These are phyloP conservation scores for Rhodotorula sp. DNA, from an alignment of 1,284 basidiomycete species.

Conservation along the genomic window DNA sequence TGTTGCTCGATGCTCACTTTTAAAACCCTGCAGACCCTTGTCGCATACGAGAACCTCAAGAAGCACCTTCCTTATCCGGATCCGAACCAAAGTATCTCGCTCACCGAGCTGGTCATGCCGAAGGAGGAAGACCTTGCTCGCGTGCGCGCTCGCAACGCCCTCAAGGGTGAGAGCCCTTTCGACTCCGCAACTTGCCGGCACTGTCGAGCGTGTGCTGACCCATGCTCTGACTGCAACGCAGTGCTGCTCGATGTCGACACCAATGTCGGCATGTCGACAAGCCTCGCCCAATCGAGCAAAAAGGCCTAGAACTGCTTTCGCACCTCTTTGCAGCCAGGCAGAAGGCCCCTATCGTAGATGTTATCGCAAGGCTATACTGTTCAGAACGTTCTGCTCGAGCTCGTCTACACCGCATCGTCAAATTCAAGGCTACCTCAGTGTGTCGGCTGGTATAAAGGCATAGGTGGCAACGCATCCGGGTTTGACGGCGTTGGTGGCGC, in stretches of 20 bases:
- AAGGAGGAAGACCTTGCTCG: constrained; percentile 78
- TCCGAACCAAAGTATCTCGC: constrained; percentile 41
- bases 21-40: constrained; percentile 84
- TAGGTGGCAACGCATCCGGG: no score
- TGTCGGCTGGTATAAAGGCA: no score
- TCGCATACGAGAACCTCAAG: constrained; percentile 80
- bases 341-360: not conserved
- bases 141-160: constrained; percentile 86
- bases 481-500: no score
- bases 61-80: constrained; percentile 59
- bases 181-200: not conserved
- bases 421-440: no score
- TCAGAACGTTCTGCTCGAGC: no score
- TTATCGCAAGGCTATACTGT: not conserved
- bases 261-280: constrained; percentile 5
- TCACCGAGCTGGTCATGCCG: constrained; percentile 64
- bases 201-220: not conserved
- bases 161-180: constrained; percentile 51
- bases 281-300: not conserved
- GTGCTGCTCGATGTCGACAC: constrained; percentile 35
- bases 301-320: constrained; percentile 1
- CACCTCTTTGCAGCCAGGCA: not conserved
- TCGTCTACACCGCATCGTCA: no score
- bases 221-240: not conserved
- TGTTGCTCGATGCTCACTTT: not conserved